Percentiles rank a stretch among this genome's conserved stretches.
Conservation (phyloP, 75 land plant species). For the Ceratopteris richardii region DNA sequence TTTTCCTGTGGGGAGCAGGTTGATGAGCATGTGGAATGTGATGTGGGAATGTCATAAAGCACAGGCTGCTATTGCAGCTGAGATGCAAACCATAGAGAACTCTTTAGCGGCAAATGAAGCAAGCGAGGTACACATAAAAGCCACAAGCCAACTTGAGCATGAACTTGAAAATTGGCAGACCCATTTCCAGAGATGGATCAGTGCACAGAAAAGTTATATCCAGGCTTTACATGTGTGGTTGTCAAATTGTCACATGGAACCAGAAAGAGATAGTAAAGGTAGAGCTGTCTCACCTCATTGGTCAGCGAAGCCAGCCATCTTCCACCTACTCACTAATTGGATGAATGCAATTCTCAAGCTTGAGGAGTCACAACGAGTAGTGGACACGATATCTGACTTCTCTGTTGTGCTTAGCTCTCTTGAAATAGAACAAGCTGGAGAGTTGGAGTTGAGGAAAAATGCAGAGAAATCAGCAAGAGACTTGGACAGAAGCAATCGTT, state of each 20-base stretch:
- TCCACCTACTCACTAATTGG: neutral
- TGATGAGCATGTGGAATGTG: constrained; percentile 84
- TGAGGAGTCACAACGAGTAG: constrained; percentile 5
- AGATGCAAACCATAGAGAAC: constrained; percentile 50
- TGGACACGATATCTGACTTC: constrained; percentile 16
- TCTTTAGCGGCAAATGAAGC: constrained; percentile 4
- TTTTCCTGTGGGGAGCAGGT: constrained; percentile 31
- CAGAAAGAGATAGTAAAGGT: constrained; percentile 32
- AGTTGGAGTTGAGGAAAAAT: constrained; percentile 63
- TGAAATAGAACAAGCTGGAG: constrained; percentile 47
- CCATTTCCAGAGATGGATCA: constrained; percentile 41
- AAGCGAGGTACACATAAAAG: constrained; percentile 41
- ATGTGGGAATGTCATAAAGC: constrained; percentile 82
- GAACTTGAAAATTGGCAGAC: constrained; percentile 46
- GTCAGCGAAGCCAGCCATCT: too few species aligned
- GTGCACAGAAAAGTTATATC: constrained; percentile 40
- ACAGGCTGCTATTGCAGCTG: constrained; percentile 65
- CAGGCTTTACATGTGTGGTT: constrained; percentile 54
- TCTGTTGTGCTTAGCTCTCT: constrained; percentile 18
- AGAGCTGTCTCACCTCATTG: constrained; percentile 41
- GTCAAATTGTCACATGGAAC: constrained; percentile 43
- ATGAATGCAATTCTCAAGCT: constrained; percentile 3
- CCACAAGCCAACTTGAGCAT: constrained; percentile 35
- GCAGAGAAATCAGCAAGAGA: constrained; percentile 57
- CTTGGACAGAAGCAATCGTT: constrained; percentile 31